Conservation (phyloP, 345 rosid species). For the Iberis pinnata region DNA sequence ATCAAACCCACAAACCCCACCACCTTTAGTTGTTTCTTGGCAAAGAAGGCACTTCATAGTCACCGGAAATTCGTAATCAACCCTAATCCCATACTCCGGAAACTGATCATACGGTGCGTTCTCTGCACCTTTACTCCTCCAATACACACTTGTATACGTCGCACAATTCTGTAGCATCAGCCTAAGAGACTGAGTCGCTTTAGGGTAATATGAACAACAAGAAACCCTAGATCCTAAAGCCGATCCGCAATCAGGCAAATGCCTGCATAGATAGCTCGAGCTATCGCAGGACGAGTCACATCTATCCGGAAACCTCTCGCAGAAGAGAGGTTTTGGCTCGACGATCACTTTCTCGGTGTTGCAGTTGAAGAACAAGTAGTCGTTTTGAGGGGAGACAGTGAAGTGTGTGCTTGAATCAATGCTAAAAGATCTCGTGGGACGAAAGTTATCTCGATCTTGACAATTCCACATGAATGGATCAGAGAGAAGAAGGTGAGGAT, state of each 20-base stretch:
- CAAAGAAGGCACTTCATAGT: constrained; percentile 73
- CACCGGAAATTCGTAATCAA: constrained; percentile 75
- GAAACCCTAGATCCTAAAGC: constrained; percentile 44
- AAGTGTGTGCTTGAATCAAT: constrained; percentile 78
- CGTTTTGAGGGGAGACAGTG: constrained; percentile 73
- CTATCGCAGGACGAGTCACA: constrained; percentile 91
- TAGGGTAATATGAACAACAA: constrained; percentile 81
- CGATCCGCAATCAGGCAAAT: constrained; percentile 62
- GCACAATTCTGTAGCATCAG: constrained; percentile 80
- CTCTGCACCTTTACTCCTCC: constrained; percentile 53
- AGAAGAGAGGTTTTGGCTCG: constrained; percentile 75
- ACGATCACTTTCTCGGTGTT: constrained; percentile 55
- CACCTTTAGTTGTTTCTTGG: constrained; percentile 69
- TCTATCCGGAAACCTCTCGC: constrained; percentile 75
- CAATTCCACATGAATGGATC: constrained; percentile 94
- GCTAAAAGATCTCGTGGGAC: constrained; percentile 72
- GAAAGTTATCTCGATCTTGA: constrained; percentile 53
- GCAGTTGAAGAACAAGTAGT: constrained; percentile 90
- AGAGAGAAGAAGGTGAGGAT: constrained; percentile 61
- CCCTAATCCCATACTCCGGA: constrained; percentile 75
- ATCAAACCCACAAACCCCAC: constrained; percentile 70
- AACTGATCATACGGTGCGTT: constrained; percentile 52
- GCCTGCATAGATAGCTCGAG: constrained; percentile 79
- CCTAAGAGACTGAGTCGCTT: constrained; percentile 74
- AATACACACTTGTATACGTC: constrained; percentile 69